Evolutionary conservation across 2,329 filamentous ascomycete genomes (phyloP).

Genomic region (Colletotrichum limetticola): DNA sequence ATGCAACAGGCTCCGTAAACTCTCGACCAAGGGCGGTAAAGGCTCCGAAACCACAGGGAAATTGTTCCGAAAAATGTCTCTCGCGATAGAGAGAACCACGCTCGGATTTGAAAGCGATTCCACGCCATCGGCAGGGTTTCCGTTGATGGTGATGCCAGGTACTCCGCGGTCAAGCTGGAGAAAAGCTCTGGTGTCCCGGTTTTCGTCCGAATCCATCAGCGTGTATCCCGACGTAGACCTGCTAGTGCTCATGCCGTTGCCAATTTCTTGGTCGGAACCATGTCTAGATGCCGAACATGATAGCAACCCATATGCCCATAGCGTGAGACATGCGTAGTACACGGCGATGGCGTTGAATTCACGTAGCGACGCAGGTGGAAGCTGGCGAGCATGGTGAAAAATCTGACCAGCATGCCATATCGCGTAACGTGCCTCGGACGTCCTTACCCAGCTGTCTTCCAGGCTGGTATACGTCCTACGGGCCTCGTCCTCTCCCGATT

Average conservation of each 20-base stretch:
- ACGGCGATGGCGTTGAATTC: constrained; percentile 41
- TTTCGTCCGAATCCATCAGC: constrained; percentile 32
- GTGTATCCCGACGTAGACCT: constrained; percentile 1
- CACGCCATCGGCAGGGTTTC: constrained; percentile 22
- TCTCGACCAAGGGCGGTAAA: constrained; percentile 26
- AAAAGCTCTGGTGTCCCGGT: constrained; percentile 31
- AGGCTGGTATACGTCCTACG: constrained; percentile 46
- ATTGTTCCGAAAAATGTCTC: constrained; percentile 24
- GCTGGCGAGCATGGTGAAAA: constrained; percentile 36
- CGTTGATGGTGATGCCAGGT: constrained; percentile 29
- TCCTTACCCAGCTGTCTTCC: constrained; percentile 47
- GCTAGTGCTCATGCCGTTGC: background rate
- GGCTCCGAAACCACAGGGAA: constrained; percentile 33
- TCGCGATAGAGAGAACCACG: constrained; percentile 20
- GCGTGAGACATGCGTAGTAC: constrained; percentile 42
- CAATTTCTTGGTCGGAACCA: constrained; percentile 12
- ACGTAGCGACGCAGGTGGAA: constrained; percentile 36
- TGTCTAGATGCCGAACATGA: constrained; percentile 16
- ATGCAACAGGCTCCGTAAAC: constrained; percentile 23
- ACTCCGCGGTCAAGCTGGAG: constrained; percentile 29
- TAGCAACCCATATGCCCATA: constrained; percentile 40
- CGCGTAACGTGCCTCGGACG: constrained; percentile 45
- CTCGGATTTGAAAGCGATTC: constrained; percentile 25
- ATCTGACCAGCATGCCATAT: constrained; percentile 44
- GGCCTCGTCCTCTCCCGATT: constrained; percentile 52